Conservation (phyloP, 805 yeast genomes). For the Peterozyma xylosa region DNA sequence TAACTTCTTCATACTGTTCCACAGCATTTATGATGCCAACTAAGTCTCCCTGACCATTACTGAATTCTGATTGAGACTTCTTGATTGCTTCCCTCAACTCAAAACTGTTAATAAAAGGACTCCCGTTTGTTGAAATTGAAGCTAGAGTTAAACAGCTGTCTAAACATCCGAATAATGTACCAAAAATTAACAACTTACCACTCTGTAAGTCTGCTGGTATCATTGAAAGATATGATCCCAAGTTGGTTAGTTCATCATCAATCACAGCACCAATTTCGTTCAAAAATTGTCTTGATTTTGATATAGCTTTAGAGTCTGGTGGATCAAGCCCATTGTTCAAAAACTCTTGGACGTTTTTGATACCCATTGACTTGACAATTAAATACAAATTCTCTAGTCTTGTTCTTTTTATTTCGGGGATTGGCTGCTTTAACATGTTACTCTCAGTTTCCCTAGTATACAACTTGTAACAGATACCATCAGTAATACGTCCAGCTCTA, state of each 20-base stretch:
- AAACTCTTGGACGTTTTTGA: slow-evolving; percentile 62
- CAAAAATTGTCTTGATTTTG: slow-evolving; percentile 42
- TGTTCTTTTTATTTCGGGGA: slow-evolving; percentile 84
- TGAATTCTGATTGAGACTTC: slow-evolving; percentile 27
- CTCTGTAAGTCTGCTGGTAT: slow-evolving; percentile 83
- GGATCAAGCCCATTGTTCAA: slow-evolving; percentile 75
- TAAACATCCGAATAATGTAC: slow-evolving; percentile 77
- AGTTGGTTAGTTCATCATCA: slow-evolving; percentile 48
- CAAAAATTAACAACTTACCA: slow-evolving; percentile 74
- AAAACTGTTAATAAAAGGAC: slow-evolving; percentile 58
- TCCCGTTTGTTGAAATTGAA: slow-evolving; percentile 63
- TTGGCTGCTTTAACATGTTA: slow-evolving; percentile 62
- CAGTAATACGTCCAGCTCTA: slow-evolving; percentile 93
- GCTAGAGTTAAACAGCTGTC: slow-evolving; percentile 77
- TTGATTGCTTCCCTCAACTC: slow-evolving; percentile 65
- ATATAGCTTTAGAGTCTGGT: slow-evolving; percentile 50
- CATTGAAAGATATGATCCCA: slow-evolving; percentile 74
- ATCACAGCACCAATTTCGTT: slow-evolving; percentile 68
- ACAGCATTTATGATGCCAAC: slow-evolving; percentile 58
- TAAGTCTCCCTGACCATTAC: slow-evolving; percentile 65
- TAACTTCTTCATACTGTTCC: slow-evolving; percentile 36
- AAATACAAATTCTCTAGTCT: slow-evolving; percentile 78
- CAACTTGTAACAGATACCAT: slow-evolving; percentile 76
- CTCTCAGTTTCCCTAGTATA: slow-evolving; percentile 57
- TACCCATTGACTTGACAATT: slow-evolving; percentile 84